These are phyloP conservation scores for Pisolithus microcarpus DNA, from an alignment of 768 basidiomycete species.

Conservation along the genomic window DNA sequence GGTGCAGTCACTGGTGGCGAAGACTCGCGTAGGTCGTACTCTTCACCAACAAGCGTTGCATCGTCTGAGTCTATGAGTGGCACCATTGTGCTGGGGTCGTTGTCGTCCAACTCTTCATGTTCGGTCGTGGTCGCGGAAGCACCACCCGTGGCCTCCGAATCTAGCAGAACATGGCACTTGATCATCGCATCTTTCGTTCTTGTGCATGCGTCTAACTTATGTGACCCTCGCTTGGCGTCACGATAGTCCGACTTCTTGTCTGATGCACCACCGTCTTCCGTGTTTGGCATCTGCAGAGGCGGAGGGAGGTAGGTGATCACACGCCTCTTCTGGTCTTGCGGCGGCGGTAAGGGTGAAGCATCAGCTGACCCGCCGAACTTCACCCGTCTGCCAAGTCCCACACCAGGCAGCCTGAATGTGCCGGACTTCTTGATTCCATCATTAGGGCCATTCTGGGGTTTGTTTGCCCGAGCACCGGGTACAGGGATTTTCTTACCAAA, in stretches of 20 bases:
- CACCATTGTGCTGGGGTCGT: conserved; percentile 1
- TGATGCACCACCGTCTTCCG: background rate
- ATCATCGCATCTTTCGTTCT: background rate
- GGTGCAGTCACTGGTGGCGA: background rate
- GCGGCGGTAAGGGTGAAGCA: background rate
- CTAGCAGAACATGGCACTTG: background rate
- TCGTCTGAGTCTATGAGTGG: conserved; percentile 18
- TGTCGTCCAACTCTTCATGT: background rate
- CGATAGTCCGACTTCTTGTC: background rate
- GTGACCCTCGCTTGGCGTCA: background rate
- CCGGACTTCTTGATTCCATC: background rate
- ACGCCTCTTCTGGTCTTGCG: conserved; percentile 9
- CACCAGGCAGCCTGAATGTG: background rate
- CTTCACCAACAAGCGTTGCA: conserved; percentile 21
- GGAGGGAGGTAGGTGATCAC: conserved; percentile 26
- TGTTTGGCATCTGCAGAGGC: conserved; percentile 7
- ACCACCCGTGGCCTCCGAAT: background rate
- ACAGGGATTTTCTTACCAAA: background rate
- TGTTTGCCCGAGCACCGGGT: background rate
- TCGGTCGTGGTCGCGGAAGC: background rate
- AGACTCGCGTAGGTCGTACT: conserved; percentile 10
- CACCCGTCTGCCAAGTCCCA: background rate
- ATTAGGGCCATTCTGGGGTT: background rate
- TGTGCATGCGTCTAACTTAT: background rate
- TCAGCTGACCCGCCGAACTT: background rate